A percentile compares a stretch with the other conserved stretches of the same genome.
phyloP scores from a whole-genome alignment of 306 rosid species.

The Mucuna pruriens region DNA sequence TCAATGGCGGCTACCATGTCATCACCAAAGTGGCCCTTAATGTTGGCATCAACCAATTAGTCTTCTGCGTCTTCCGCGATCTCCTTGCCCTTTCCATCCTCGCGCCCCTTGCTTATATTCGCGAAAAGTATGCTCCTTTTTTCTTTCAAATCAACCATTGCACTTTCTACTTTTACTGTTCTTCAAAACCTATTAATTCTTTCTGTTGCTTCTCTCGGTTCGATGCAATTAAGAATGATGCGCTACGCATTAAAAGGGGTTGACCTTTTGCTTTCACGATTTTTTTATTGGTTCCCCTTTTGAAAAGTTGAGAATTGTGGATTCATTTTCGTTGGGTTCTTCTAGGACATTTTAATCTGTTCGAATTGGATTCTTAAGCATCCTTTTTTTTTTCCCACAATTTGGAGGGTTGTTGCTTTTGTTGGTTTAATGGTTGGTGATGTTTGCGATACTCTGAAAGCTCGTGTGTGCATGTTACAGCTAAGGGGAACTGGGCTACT shows the following conservation, averaged over 20 bases:
- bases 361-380: constrained; percentile 1
- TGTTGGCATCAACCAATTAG: constrained; percentile 83
- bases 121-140: constrained; percentile 65
- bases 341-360: neutral
- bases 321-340: neutral
- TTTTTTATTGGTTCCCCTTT: neutral
- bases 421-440: constrained; percentile 3
- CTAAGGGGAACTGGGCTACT: neutral
- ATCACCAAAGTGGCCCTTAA: constrained; percentile 92
- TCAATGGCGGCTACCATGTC: constrained; percentile 91
- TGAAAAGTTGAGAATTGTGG: neutral
- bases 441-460: neutral
- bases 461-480: neutral
- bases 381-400: neutral
- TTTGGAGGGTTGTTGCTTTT: neutral
- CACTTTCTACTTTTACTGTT: neutral
- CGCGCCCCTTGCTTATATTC: constrained; percentile 73
- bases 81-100: constrained; percentile 75
- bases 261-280: neutral
- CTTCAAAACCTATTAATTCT: neutral
- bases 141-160: constrained; percentile 2
- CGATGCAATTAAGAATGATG: too few species aligned
- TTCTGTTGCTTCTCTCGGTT: constrained; percentile 11
- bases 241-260: too few species aligned
- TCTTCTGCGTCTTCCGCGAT: constrained; percentile 82